Evolutionary conservation across 2,329 filamentous ascomycete genomes (phyloP).

Genomic region (Fusarium sp.): DNA sequence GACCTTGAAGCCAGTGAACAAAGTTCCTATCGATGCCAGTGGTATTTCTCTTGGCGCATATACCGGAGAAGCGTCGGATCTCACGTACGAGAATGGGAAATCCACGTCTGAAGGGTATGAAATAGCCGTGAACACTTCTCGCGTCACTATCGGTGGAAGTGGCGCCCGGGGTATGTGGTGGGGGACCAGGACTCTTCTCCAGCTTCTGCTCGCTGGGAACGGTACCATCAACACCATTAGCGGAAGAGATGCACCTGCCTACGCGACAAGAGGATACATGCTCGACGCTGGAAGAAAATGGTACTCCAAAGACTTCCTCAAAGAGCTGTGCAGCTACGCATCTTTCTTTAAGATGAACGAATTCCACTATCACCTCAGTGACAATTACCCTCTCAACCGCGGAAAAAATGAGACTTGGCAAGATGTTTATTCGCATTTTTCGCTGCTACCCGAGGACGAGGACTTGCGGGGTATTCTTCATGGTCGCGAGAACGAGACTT

Average conservation of each 20-base stretch:
- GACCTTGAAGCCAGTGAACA: conserved; percentile 1
- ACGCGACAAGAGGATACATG: conserved; percentile 23
- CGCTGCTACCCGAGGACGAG: conserved; percentile 5
- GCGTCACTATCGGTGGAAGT: conserved; percentile 19
- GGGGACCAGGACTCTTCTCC: conserved; percentile 24
- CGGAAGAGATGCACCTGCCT: conserved; percentile 18
- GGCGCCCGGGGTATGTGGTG: conserved; percentile 30
- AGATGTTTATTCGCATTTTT: conserved; percentile 25
- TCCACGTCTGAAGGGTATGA: conserved; percentile 22
- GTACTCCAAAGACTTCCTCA: conserved; percentile 26
- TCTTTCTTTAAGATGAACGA: conserved; percentile 37
- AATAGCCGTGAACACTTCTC: conserved; percentile 8
- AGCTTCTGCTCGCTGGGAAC: conserved; percentile 14
- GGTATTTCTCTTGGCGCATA: conserved; percentile 10
- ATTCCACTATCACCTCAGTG: conserved; percentile 28
- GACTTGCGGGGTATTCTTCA: conserved; percentile 9
- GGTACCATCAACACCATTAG: neutral
- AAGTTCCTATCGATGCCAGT: neutral
- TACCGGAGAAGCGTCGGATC: conserved; percentile 5
- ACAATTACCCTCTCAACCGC: conserved; percentile 27
- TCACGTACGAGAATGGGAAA: conserved; percentile 12
- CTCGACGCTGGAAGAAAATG: conserved; percentile 27
- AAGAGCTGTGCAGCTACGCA: conserved; percentile 22
- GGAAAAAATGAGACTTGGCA: conserved; percentile 30
- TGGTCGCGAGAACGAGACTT: conserved; percentile 18